Percentiles rank a stretch among this genome's conserved stretches.
Conservation (phyloP, 129 eudicot genomes). For the Sambucus nigra region DNA sequence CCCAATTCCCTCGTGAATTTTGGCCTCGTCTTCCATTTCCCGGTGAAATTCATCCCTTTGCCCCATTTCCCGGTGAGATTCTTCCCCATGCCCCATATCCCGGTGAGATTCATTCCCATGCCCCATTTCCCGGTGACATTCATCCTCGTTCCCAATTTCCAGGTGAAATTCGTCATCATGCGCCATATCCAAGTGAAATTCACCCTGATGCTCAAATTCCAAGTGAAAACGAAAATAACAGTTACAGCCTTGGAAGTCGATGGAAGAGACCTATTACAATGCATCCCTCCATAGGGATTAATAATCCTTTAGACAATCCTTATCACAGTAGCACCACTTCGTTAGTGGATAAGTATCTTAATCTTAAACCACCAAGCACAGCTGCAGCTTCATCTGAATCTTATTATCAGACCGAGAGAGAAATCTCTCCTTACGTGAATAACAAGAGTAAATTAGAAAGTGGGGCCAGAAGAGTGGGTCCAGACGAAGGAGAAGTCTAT, state of each 20-base stretch:
- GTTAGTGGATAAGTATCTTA: conserved; percentile 24
- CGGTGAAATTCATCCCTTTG: too few species aligned
- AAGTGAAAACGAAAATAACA: conserved; percentile 18
- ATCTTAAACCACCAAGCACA: conserved; percentile 13
- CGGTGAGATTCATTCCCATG: conserved; percentile 3
- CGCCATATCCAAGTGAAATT: conserved; percentile 10
- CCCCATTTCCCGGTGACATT: not conserved
- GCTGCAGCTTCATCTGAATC: conserved; percentile 11
- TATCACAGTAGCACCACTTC: conserved; percentile 11
- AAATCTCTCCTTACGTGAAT: not conserved
- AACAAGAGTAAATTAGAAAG: conserved; percentile 13
- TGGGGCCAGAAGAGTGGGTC: conserved; percentile 13
- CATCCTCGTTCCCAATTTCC: conserved; percentile 18
- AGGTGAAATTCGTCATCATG: conserved; percentile 4
- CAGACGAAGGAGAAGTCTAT: conserved; percentile 1
- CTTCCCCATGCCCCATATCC: too few species aligned
- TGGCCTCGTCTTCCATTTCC: too few species aligned
- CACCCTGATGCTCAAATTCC: conserved; percentile 4
- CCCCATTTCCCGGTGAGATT: too few species aligned
- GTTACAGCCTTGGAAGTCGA: conserved; percentile 29
- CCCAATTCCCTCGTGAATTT: too few species aligned
- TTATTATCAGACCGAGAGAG: not conserved
- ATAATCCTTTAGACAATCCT: not conserved
- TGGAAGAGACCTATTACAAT: conserved; percentile 7
- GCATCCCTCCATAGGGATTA: not conserved